phyloP scores from a whole-genome alignment of 2,329 filamentous ascomycete species.

The Rosellinia necatrix region DNA sequence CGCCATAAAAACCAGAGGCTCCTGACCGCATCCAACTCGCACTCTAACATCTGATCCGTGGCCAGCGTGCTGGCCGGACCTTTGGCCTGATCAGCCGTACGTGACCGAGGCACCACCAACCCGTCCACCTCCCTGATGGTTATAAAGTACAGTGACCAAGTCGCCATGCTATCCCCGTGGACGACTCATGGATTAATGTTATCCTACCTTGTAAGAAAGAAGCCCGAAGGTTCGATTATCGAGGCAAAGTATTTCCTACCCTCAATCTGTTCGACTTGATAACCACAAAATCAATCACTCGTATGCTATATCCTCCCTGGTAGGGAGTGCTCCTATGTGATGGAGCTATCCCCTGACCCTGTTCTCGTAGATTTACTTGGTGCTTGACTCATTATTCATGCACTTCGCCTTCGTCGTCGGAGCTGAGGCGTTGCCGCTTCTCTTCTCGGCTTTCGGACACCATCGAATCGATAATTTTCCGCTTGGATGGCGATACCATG shows the following conservation, averaged over 20 bases:
- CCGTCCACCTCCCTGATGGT: background rate
- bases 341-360: too few species aligned
- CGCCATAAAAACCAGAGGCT: conserved; percentile 23
- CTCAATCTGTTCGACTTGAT: background rate
- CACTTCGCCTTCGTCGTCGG: conserved; percentile 55
- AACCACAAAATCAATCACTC: background rate
- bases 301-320: background rate
- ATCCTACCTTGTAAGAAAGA: background rate
- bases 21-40: conserved; percentile 23
- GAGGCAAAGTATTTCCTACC: background rate
- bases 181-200: conserved; percentile 3
- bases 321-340: too few species aligned
- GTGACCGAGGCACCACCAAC: background rate
- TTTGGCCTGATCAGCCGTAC: background rate
- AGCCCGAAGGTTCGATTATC: background rate
- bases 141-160: conserved; percentile 21
- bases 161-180: background rate
- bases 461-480: conserved; percentile 46
- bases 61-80: background rate
- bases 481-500: conserved; percentile 47
- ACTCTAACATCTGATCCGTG: conserved; percentile 3
- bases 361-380: too few species aligned
- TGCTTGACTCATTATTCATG: conserved; percentile 37
- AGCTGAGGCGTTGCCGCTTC: conserved; percentile 50
- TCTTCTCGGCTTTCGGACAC: conserved; percentile 45